Evolutionary conservation across 2,329 filamentous ascomycete genomes (phyloP), one percentile per base, ranked within the genome.

Genomic region (Capronia americana): DNA sequence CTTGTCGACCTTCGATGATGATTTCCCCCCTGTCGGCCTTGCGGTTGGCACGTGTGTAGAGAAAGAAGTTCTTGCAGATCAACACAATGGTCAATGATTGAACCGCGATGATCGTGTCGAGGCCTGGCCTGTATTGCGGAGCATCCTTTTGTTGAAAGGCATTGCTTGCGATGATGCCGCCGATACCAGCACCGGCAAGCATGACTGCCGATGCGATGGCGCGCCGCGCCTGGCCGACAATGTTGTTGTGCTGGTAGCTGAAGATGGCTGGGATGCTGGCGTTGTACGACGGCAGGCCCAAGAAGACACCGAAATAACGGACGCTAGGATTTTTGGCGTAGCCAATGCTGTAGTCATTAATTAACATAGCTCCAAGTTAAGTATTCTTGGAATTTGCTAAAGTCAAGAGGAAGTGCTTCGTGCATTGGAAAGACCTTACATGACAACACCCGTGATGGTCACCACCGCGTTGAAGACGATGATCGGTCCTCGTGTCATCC

Each of bases 71-170:
- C 8, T 79, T 66, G 0, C 73, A 79, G 8, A 89, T 82, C 30
- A 87, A 78, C 0, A 67, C 79, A 64, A 88, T 84, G 64, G 88
- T 87, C 62, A 87, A 69, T 17, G 87, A 77, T 70, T 89, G 86
- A 17, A 57, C 28, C 4, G 38, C 41, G 10, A 63, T 58, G 26
- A 56, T 30, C 30, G 30, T 30, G 14, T 46, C 41, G 20, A 46
- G 41, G 20, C 41, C 41, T 46, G 14, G 20, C 41, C 54, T 38
- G 14, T 63, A 63, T 5, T 28, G 5, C 2, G 61, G 61, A 7
- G 53, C 61, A 10, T 63, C 61, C 14, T 48, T 30, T 17, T 55
- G 54, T 6, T 30, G 48, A 26, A 62, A 62, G 50, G 32, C 46
- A 3, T 38, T 55, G 23, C 32, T 46, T 8, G 56, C 38, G 11